Conservation (phyloP, 345 rosid genomes). For the Eucalyptus pauciflora region DNA sequence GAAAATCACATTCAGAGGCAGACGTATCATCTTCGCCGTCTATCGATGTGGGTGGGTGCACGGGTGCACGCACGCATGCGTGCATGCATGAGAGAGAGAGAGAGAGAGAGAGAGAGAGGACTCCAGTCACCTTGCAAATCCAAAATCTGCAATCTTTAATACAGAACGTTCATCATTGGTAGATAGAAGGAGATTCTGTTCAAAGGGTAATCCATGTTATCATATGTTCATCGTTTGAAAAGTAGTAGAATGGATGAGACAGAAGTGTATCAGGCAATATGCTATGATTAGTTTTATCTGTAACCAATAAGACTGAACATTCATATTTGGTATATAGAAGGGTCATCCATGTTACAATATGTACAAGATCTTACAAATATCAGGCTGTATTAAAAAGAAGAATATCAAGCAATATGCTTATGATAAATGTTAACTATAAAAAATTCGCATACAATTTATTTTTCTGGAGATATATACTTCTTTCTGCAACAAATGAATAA, state of each 20-base stretch:
- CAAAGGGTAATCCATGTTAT: conserved; percentile 11
- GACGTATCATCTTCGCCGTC: background rate
- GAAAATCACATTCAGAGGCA: background rate
- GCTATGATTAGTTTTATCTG: background rate
- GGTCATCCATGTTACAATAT: background rate
- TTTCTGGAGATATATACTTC: background rate
- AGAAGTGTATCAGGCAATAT: background rate
- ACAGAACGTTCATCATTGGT: conserved; percentile 44
- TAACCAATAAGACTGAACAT: background rate
- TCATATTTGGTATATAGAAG: background rate
- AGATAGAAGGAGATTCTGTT: conserved; percentile 93
- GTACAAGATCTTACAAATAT: background rate
- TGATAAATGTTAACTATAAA: background rate
- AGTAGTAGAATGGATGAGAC: background rate
- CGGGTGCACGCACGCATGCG: rapidly evolving
- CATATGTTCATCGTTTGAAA: background rate
- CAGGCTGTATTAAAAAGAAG: background rate
- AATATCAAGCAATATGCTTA: background rate
- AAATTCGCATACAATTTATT: background rate
- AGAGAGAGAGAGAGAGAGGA: background rate
- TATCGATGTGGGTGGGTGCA: background rate
- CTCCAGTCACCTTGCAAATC: conserved; percentile 83
- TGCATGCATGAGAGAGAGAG: background rate
- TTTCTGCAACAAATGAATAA: background rate
- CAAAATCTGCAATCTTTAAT: conserved; percentile 97